Conservation (phyloP, 2,329 filamentous ascomycete genomes). For the Aaosphaeria pasadenensis region DNA sequence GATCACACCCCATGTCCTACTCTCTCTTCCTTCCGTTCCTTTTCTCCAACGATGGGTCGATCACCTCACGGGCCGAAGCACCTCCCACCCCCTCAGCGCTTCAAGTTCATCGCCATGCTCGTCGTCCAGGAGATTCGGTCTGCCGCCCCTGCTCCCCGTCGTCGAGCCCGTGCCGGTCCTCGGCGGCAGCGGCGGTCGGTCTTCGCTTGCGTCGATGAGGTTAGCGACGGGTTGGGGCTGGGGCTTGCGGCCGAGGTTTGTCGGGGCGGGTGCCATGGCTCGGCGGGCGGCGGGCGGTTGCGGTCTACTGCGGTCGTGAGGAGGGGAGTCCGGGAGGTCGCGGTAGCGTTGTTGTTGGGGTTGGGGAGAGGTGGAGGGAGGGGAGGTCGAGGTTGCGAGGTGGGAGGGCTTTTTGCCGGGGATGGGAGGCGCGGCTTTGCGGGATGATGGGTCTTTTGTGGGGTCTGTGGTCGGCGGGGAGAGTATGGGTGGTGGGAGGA, state of each 20-base stretch:
- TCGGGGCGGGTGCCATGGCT: slow-evolving; percentile 20
- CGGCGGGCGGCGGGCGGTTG: slow-evolving; percentile 20
- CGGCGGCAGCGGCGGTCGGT: slow-evolving; percentile 29
- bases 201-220: slow-evolving; percentile 16
- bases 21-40: too few species aligned
- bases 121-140: slow-evolving; percentile 31
- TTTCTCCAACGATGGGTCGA: too few species aligned
- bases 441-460: slow-evolving; percentile 9
- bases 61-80: slow-evolving; percentile 27
- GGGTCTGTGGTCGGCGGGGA: not conserved
- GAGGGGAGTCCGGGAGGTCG: slow-evolving; percentile 10
- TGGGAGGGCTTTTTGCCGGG: slow-evolving; percentile 33
- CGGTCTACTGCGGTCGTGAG: slow-evolving; percentile 6
- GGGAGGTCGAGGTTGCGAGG: slow-evolving; percentile 10
- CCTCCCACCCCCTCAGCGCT: slow-evolving; percentile 38
- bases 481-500: slow-evolving; percentile 6
- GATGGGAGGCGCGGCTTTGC: slow-evolving; percentile 32
- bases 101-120: slow-evolving; percentile 28
- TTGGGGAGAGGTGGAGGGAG: slow-evolving; percentile 5
- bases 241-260: not conserved
- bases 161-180: slow-evolving; percentile 26
- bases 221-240: slow-evolving; percentile 15
- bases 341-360: slow-evolving; percentile 18
- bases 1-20: too few species aligned
- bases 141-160: slow-evolving; percentile 12